Base-by-base conservation (phyloP, 805 yeast species). In the Spathaspora gorwiae region DNA sequence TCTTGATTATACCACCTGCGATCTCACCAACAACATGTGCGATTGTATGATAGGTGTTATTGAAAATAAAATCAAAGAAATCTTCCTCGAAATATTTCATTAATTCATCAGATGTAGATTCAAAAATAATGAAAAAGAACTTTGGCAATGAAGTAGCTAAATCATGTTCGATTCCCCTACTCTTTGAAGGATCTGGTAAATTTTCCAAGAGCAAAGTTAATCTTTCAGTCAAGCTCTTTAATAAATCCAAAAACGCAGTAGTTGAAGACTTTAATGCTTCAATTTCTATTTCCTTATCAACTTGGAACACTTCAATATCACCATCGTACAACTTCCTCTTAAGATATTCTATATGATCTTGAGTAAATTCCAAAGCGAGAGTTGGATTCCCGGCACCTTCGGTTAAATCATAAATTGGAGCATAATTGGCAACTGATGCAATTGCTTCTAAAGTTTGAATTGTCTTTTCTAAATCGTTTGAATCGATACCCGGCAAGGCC, bases 401-500 rank as follows among this genome's bases (percentile, higher is more conserved):
- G 8, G 77, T 74, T 9, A 87, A 56, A 54, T 85, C 88, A 27
- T 70, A 68, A 49, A 90, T 72, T 1, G 97, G 97, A 2, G 86
- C 78, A 45, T 82, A 84, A 6, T 84, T 71, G 0, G 89, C 83
- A 24, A 84, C 77, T 0, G 87, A 72, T 9, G 87, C 84, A 45
- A 94, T 75, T 14, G 86, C 75, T 47, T 82, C 78, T 35, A 90
- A 65, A 0, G 95, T 77, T 42, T 80, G 75, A 12, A 81, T 72
- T 0, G 96, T 83, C 57, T 90, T 79, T 11, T 72, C 73, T 40
- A 89, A 73, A 62, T 94, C 99, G 59, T 90, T 94, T 0, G 90
- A 79, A 59, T 94, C 98, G 27, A 94, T 81, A 29, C 94, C 96
- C 0, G 90, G 87, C 7, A 90, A 61, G 2, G 83, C 68, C 61